Base-by-base conservation (phyloP, 164 flowering plant genomes). In the Malania oleifera region DNA sequence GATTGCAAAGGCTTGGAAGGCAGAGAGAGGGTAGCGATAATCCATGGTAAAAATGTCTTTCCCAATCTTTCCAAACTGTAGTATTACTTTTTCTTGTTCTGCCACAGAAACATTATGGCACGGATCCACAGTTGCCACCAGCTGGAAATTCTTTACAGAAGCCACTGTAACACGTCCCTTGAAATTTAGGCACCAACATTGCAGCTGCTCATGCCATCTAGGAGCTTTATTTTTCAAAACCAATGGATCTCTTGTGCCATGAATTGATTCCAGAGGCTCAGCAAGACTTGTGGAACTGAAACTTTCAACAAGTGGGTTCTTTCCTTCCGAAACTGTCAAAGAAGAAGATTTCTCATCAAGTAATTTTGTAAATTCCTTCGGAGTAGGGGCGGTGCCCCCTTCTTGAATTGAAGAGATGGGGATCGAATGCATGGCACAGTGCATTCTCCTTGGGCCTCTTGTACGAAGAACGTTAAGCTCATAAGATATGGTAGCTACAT, bases 91-190 rank as follows among this genome's bases (percentile, higher is more conserved):
- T 38, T 88, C 98, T 63, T 80, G 91, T 60, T 88, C 96, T 20
- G 72, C 73, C 11, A 49, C 57, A 4, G 89, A 64, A 51, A 82
- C 64, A 50, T 84, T 72, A 52, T 73, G 79, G 39, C 69, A 49
- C 28, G 80, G 69, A 24, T 84, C 86, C 28, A 70, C 85, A 41
- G 86, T 72, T 28, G 91, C 93, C 52, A 82, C 91, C 19, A 88
- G 83, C 82, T 88, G 98, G 68, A 91, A 91, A 59, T 91, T 91
- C 80, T 91, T 91, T 17, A 91, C 96, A 7, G 98, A 91, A 1
- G 98, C 98, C 41, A 91, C 98, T 1, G 95, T 90, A 17, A 87
- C 95, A 43, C 95, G 87, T 3, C 97, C 97, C 73, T 79, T 81
- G 73, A 90, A 90, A 67, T 90, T 90, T 26, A 90, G 73, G 71